Base-by-base conservation (phyloP, 129 eudicot genomes). In the Lactuca sativa region DNA sequence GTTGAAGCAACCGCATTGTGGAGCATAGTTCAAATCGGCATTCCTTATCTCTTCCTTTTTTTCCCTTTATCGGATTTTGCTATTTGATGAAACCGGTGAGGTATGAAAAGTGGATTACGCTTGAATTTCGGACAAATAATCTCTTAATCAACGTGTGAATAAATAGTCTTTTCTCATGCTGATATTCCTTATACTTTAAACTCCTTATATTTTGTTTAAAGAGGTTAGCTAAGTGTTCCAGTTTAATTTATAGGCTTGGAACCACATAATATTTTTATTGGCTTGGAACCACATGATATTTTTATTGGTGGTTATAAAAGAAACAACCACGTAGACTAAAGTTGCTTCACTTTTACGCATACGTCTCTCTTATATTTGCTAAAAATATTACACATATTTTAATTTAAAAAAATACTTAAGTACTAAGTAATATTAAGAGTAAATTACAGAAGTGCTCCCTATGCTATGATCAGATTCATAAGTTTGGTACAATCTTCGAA, bases 31-130 rank as follows among this genome's bases (percentile, higher is more conserved):
- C 48, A 49, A 41, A 48, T 77, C 88, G 52, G 82, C 88, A 86
- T 86, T 55, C 49, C 73, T 62, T 63, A 7, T 7, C 5, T 57
- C 59, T 60, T 49, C 44, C 30, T 62, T 51, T 36, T 71, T 59
- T 66, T 17, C 71, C 69, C 56, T 31, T 58, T 43, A 25, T 71
- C 66, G 21, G 21, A 37, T 53, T 44, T 11, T 38, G 13, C 11
- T 13, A 60, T 17, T 72, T 10, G 32, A 47, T 48, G 9, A 16
- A 71, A 10, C 37, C 57, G 67, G 59, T 4, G 65, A 16, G 12
- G 74, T 67, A 67, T 69, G 75, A 68, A 76, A 76, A 76, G 75
- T 76, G 80, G 71, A 60, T 59, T 76, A 68, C 70, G 75, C 75
- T 16, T 14, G 63, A 59, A 34, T 59, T 21, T 21, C 21, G 21